Percentiles rank a stretch among this genome's conserved stretches.
Conservation (phyloP, 805 yeast species). For the Lipomyces yamadae region DNA sequence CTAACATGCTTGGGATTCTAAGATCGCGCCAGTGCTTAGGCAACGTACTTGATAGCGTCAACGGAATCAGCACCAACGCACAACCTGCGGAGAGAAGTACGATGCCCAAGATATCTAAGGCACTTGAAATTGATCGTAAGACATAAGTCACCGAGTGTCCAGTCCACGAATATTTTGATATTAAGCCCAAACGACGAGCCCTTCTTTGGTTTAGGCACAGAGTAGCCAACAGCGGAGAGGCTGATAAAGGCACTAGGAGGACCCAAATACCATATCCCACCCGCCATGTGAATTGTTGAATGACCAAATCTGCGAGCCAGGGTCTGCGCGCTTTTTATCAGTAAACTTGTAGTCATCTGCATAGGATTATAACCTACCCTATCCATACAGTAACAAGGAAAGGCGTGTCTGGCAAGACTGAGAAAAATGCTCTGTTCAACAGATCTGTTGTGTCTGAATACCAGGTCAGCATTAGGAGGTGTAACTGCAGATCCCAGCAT, state of each 20-base stretch:
- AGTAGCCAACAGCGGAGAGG: constrained; percentile 38
- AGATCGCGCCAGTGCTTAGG: constrained; percentile 56
- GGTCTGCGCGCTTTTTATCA: constrained; percentile 26
- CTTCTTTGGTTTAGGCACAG: constrained; percentile 34
- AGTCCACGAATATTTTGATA: constrained; percentile 25
- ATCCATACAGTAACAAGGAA: constrained; percentile 52
- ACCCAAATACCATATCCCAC: constrained; percentile 60
- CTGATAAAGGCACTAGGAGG: constrained; percentile 51
- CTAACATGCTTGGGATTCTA: constrained; percentile 61
- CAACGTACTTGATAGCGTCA: constrained; percentile 68
- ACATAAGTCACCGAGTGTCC: constrained; percentile 15
- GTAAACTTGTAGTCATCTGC: background rate
- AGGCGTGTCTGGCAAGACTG: constrained; percentile 49
- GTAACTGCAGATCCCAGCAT: background rate
- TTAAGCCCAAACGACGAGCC: constrained; percentile 31
- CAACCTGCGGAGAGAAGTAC: constrained; percentile 55
- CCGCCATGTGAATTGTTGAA: constrained; percentile 53
- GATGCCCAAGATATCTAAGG: constrained; percentile 63
- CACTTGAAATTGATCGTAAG: constrained; percentile 45
- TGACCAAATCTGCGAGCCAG: constrained; percentile 39
- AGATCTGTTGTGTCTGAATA: constrained; percentile 50
- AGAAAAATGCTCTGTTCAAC: constrained; percentile 49
- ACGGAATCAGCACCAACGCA: constrained; percentile 67
- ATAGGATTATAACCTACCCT: constrained; percentile 48
- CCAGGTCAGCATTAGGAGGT: constrained; percentile 16